phyloP scores from a whole-genome alignment of 306 rosid genomes.

The Trichosanthes truncata region DNA sequence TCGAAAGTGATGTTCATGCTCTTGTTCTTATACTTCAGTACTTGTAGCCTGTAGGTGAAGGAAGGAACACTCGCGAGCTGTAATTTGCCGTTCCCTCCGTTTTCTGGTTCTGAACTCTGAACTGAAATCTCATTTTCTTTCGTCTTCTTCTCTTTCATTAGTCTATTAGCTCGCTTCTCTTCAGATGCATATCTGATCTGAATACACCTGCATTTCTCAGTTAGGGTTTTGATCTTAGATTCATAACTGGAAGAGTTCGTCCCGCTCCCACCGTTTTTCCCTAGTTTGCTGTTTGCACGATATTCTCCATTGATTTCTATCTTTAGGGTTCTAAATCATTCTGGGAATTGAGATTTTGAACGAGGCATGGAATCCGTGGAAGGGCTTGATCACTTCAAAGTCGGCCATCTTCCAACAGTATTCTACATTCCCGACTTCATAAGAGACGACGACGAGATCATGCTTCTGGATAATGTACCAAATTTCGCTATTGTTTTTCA shows the following conservation, averaged over 20 bases:
- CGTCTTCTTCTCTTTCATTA: not conserved
- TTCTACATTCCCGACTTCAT: constrained; percentile 62
- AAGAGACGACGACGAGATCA: constrained; percentile 28
- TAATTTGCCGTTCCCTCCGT: no score
- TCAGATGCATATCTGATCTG: not conserved
- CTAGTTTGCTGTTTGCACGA: not conserved
- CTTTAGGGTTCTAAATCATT: not conserved
- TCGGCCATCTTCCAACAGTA: constrained; percentile 58
- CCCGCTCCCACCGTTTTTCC: not conserved
- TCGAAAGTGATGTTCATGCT: no score
- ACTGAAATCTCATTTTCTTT: not conserved
- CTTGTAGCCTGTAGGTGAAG: no score
- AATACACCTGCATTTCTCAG: not conserved
- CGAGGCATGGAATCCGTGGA: constrained; percentile 30
- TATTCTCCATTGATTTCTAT: not conserved
- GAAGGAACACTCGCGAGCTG: no score
- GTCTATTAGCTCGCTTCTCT: not conserved
- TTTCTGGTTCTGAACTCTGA: not conserved
- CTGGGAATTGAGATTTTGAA: not conserved
- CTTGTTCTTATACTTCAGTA: no score
- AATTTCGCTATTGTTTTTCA: not conserved
- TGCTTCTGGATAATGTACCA: constrained; percentile 49
- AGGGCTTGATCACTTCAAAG: constrained; percentile 26
- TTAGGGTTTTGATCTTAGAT: not conserved
- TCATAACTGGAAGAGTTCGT: not conserved